Base-by-base conservation (phyloP, 176 grass and related monocot genomes). In the Aegilops umbellulata region DNA sequence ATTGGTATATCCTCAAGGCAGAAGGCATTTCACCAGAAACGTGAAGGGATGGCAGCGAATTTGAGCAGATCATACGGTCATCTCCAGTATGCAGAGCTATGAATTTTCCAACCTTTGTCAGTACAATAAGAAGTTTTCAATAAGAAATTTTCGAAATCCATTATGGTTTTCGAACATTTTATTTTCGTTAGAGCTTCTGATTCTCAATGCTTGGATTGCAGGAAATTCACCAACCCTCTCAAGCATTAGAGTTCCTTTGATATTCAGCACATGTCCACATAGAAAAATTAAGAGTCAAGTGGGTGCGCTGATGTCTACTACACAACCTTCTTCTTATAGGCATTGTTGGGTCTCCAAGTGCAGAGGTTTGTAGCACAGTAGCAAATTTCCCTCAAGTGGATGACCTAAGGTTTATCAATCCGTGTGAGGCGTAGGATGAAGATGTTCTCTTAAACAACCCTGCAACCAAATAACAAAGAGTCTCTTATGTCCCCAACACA, bases 201-300 rank as follows among this genome's bases (percentile, higher is more conserved):
- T 90, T 79, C 93, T 88, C 66, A 98, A 38, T 38, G 36, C 36
- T 38, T 38, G 36, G 36, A 38, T 38, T 38, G 36, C 36, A 38
- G 36, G 7, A 38, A 35, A 35, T 35, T 98, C 96, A 91, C 92
- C 93, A 78, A 92, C 58, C 63, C 55, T 92, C 44, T 86, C 93
- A 74, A 98, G 90, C 94, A 98, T 91, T 31, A 98, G 92, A 82
- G 94, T 98, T 61, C 97, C 94, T 91, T 98, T 98, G n/a, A 98
- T 86, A 87, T 98, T 98, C 35, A 98, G 86, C 79, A 92, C 29
- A 66, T 98, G 97, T 30, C 90, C 92, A 94, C 96, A 76, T 10
- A 79, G 76, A 35, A 93, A 31, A 90, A 85, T 2, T 23, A 49
- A 68, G 29, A 65, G 41, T 65, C 61, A 65, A 47, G 82, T 51